Base-by-base conservation (phyloP, 495 filamentous ascomycete genomes). In the Parathielavia hyrcaniae region DNA sequence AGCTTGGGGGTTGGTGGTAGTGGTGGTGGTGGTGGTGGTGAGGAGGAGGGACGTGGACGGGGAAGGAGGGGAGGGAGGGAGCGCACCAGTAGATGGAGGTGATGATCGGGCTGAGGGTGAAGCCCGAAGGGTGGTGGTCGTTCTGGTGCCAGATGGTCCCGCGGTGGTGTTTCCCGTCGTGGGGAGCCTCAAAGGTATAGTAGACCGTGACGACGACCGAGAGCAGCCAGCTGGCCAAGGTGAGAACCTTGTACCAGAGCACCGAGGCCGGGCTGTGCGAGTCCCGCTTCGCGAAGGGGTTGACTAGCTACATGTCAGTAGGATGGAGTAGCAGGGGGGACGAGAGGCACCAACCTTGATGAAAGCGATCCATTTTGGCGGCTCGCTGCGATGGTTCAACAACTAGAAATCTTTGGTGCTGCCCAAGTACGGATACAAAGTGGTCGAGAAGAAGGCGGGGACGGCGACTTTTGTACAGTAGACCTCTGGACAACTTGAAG, bases 71-170 rank as follows among this genome's bases (percentile, higher is more conserved):
- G 38, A 40, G 38, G 16, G 13, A 7, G 9, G 12, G 8, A 7
- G 59, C 74, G 45, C 74, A 89, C 88, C 89, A 95, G 76, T 89
- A 96, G 59, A 93, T 77, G 36, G 77, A 81, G 13, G 83, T 82
- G 59, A 93, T 83, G 61, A 85, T 70, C 11, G 77, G 71, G 70
- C 86, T 89, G 69, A 88, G 75, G 19, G 86, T 83, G 71, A 95
- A 96, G 0, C 87, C 84, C 1, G 89, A 91, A 43, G 71, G 71
- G 60, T 83, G 80, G 43, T 69, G 70, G 57, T 75, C 70, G 64
- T 87, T 89, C 65, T 89, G 83, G 39, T 80, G 79, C 86, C 86
- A 90, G 61, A 90, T 86, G 46, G 71, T 77, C 22, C 68, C 65
- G 53, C 79, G 75, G 46, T 73, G 65, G 62, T 81, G 72, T 60